Percentiles rank a stretch among this genome's conserved stretches.
Conservation (phyloP, 2,329 filamentous ascomycete species). For the Exophiala sideris region DNA sequence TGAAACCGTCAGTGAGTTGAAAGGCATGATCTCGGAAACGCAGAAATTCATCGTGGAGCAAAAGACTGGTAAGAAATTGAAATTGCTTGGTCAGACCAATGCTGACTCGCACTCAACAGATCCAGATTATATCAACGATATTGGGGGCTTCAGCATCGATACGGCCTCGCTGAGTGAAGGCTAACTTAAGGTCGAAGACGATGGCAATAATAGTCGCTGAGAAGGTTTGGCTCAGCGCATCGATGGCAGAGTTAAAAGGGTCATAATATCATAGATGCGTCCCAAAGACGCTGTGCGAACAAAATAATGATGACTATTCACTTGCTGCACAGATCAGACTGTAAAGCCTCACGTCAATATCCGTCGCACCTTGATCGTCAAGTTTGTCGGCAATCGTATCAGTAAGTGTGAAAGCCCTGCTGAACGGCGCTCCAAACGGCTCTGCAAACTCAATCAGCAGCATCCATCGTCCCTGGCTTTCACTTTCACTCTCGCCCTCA, state of each 20-base stretch:
- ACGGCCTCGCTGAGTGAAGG: conserved; percentile 20
- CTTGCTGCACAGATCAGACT: background rate
- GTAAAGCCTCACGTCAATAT: conserved; percentile 1
- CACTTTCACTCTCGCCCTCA: background rate
- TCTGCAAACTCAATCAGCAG: conserved; percentile 14
- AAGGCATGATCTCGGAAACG: conserved; percentile 7
- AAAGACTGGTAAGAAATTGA: background rate
- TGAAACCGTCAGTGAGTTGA: conserved; percentile 5
- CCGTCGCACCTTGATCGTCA: background rate
- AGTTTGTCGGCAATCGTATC: background rate
- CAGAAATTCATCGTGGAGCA: conserved; percentile 10
- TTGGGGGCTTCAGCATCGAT: conserved; percentile 22
- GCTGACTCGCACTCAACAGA: conserved; percentile 5
- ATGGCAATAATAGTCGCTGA: too few species aligned
- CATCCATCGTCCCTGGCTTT: conserved; percentile 5
- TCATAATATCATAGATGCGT: too few species aligned
- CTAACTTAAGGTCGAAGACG: background rate
- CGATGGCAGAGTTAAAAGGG: background rate
- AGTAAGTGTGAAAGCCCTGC: background rate
- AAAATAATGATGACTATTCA: background rate
- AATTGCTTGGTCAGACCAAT: background rate
- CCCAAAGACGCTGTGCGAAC: background rate
- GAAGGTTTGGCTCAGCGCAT: background rate
- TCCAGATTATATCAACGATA: conserved; percentile 23
- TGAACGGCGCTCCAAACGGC: conserved; percentile 5